Evolutionary conservation across 2,329 filamentous ascomycete genomes (phyloP).

Genomic region (Talaromyces marneffei): DNA sequence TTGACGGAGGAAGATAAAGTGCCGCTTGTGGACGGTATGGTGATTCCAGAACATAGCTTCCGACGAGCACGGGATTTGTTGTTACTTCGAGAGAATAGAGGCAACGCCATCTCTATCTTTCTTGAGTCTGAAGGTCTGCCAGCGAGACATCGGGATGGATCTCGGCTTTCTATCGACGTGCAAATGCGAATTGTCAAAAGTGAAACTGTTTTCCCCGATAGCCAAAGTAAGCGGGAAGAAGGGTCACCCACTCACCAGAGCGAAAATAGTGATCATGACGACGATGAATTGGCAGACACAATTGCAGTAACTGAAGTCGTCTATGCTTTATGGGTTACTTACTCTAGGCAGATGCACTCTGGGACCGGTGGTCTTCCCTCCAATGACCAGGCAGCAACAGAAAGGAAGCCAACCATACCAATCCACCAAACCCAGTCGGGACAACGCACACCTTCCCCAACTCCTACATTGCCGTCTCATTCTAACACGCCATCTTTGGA

Average conservation of each 20-base stretch:
- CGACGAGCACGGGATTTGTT: conserved; percentile 79
- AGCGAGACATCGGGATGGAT: conserved; percentile 83
- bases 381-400: conserved; percentile 51
- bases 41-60: conserved; percentile 94
- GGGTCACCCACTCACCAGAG: conserved; percentile 25
- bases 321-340: conserved; percentile 95
- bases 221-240: conserved; percentile 60
- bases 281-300: conserved; percentile 23
- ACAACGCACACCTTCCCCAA: conserved; percentile 49
- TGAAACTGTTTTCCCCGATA: conserved; percentile 59
- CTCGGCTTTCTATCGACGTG: conserved; percentile 86
- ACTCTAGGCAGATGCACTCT: conserved; percentile 85
- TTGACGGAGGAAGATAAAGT: conserved; percentile 83
- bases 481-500: conserved; percentile 26
- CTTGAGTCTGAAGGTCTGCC: conserved; percentile 76
- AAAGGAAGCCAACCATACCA: conserved; percentile 63
- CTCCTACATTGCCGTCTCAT: conserved; percentile 19
- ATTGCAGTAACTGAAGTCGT: conserved; percentile 68
- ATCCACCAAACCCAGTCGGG: conserved; percentile 69
- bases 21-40: conserved; percentile 81
- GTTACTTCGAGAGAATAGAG: conserved; percentile 73
- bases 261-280: conserved; percentile 22
- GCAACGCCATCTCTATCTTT: conserved; percentile 73
- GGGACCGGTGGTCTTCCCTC: conserved; percentile 56
- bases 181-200: conserved; percentile 96